Conservation (phyloP, 2,329 filamentous ascomycete genomes). For the Colletotrichum neosansevieriae region DNA sequence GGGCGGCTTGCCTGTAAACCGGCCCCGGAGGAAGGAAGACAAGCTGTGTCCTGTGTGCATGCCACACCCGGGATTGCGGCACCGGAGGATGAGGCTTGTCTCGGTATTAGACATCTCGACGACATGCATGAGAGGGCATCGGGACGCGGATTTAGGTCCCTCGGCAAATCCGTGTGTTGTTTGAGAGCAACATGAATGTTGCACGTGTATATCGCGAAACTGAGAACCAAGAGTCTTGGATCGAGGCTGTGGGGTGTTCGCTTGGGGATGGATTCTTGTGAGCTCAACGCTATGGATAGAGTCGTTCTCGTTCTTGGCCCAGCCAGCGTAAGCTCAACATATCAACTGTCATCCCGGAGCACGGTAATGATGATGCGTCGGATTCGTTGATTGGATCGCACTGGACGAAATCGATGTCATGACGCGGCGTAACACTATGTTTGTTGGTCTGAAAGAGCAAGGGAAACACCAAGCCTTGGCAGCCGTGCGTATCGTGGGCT, state of each 20-base stretch:
- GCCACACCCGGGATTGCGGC: slow-evolving; percentile 21
- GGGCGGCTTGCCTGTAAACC: background rate
- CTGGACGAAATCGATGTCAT: slow-evolving; percentile 7
- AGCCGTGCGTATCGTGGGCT: slow-evolving; percentile 13
- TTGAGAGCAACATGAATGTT: background rate
- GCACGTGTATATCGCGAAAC: background rate
- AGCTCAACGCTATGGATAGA: no score
- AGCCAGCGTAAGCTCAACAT: background rate
- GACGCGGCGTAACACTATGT: background rate
- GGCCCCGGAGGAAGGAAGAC: background rate
- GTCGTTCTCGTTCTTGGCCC: background rate
- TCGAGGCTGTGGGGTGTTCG: background rate
- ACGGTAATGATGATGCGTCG: slow-evolving; percentile 15
- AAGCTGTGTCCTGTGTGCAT: background rate
- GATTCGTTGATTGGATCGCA: slow-evolving; percentile 24
- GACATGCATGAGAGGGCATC: no score
- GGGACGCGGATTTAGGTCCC: no score
- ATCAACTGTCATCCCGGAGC: background rate
- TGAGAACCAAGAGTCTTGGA: background rate
- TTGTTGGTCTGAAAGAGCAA: background rate
- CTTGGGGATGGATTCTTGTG: no score
- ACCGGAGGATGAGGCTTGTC: slow-evolving; percentile 4
- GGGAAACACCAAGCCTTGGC: slow-evolving; percentile 15
- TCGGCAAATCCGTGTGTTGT: background rate
- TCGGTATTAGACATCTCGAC: slow-evolving; percentile 1